phyloP scores from a whole-genome alignment of 352 stramenopile genomes.

The Pythium periplocum region DNA sequence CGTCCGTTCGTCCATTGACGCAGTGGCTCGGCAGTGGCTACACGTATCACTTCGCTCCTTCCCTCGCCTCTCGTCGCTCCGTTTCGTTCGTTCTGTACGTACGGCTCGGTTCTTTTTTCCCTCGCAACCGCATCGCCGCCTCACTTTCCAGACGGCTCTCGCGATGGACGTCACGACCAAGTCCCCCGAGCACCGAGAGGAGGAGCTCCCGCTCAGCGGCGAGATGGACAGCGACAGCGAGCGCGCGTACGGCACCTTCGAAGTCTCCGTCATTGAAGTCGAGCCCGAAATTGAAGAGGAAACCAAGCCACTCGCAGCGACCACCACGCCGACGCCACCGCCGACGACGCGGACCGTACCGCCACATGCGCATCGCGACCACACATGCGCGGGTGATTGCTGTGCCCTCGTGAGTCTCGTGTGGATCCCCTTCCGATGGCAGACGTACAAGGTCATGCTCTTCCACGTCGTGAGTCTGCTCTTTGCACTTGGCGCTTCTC shows the following conservation, averaged over 20 bases:
- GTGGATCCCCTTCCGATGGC: conserved; percentile 38
- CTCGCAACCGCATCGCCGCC: too few species aligned
- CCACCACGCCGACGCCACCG: neutral
- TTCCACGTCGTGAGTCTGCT: conserved; percentile 51
- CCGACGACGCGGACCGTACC: neutral
- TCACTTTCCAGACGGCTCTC: neutral
- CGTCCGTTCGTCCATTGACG: too few species aligned
- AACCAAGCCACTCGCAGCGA: conserved; percentile 5
- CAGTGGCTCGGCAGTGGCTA: too few species aligned
- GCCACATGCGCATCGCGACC: conserved; percentile 17
- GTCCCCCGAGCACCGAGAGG: too few species aligned
- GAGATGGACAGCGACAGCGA: conserved; percentile 27
- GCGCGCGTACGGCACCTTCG: conserved; percentile 62
- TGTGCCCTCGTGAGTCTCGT: conserved; percentile 46
- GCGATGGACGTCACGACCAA: too few species aligned
- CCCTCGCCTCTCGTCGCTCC: too few species aligned
- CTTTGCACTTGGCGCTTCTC: conserved; percentile 28
- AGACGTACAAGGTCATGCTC: conserved; percentile 51
- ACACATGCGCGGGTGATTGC: conserved; percentile 21
- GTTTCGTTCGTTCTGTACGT: too few species aligned
- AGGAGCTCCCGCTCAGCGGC: too few species aligned
- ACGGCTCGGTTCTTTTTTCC: too few species aligned
- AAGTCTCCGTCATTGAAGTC: conserved; percentile 59
- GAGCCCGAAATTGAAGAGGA: conserved; percentile 32
- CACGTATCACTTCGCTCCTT: too few species aligned